Evolutionary conservation across 2,329 filamentous ascomycete species (phyloP).

Genomic region (Fusarium nanum): DNA sequence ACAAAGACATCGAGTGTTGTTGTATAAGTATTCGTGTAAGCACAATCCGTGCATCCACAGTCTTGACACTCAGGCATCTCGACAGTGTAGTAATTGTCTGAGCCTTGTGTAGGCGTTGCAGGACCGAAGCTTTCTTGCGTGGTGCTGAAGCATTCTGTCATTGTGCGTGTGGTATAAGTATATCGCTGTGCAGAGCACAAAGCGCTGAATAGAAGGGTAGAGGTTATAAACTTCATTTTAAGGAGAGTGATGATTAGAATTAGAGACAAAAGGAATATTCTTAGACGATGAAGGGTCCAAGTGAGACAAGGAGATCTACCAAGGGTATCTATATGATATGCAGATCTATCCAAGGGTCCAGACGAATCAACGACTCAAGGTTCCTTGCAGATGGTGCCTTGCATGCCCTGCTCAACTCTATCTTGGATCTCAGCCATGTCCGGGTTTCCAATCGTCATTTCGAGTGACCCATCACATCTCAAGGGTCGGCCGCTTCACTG

Average conservation of each 20-base stretch:
- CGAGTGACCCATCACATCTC: neutral
- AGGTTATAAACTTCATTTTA: constrained; percentile 35
- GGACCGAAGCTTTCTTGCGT: constrained; percentile 41
- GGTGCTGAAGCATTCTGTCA: constrained; percentile 44
- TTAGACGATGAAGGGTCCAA: constrained; percentile 7
- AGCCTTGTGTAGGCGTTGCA: constrained; percentile 39
- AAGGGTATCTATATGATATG: constrained; percentile 33
- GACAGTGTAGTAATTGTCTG: constrained; percentile 40
- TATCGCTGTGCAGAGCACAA: constrained; percentile 35
- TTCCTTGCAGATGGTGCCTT: constrained; percentile 31
- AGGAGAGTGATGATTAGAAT: neutral
- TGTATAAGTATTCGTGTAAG: constrained; percentile 43
- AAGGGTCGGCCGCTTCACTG: constrained; percentile 21
- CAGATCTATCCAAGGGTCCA: constrained; percentile 11
- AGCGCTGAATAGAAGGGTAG: constrained; percentile 16
- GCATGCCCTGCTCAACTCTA: constrained; percentile 31
- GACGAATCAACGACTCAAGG: constrained; percentile 24
- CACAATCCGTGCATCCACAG: constrained; percentile 38
- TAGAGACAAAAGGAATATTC: constrained; percentile 3
- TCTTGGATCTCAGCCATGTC: constrained; percentile 20
- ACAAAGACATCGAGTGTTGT: constrained; percentile 43
- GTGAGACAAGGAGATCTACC: constrained; percentile 40
- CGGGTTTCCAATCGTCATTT: neutral
- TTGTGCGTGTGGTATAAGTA: constrained; percentile 42
- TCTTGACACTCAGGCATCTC: constrained; percentile 43